Percentiles rank a stretch among this genome's conserved stretches.
These are phyloP conservation scores for Petunia secreta DNA, from an alignment of 257 asterid species.

Conservation along the genomic window DNA sequence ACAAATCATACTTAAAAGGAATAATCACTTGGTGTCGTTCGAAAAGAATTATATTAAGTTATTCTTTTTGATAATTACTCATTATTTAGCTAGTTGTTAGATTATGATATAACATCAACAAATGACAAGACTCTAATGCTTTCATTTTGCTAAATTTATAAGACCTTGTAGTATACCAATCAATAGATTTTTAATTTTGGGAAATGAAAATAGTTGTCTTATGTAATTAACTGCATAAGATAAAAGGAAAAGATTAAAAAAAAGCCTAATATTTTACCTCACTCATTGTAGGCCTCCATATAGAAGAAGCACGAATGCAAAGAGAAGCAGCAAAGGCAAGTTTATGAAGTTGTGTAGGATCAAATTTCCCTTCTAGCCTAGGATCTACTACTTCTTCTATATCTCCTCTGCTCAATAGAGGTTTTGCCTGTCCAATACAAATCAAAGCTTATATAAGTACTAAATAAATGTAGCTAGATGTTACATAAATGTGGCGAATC, in stretches of 20 bases:
- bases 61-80: not conserved
- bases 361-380: constrained; percentile 60
- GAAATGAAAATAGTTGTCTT: too few relatives aligned
- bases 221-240: not conserved
- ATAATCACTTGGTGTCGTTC: constrained; percentile 7
- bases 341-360: constrained; percentile 52
- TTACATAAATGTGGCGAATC: too few relatives aligned
- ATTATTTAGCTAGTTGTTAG: not conserved
- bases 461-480: not conserved
- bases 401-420: constrained; percentile 69
- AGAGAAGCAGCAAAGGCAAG: constrained; percentile 88
- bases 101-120: not conserved
- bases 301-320: constrained; percentile 82
- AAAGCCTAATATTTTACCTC: constrained; percentile 53
- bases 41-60: not conserved
- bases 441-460: not conserved
- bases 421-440: constrained; percentile 68
- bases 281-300: constrained; percentile 93
- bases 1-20: not conserved
- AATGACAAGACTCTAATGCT: not conserved
- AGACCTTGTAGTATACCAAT: not conserved
- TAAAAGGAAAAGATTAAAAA: not conserved
- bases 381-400: constrained; percentile 73
- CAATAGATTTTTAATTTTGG: not conserved
- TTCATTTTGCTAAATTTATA: not conserved